Base-by-base conservation (phyloP, 768 basidiomycete genomes). In the Cystofilobasidium bisporidii region DNA sequence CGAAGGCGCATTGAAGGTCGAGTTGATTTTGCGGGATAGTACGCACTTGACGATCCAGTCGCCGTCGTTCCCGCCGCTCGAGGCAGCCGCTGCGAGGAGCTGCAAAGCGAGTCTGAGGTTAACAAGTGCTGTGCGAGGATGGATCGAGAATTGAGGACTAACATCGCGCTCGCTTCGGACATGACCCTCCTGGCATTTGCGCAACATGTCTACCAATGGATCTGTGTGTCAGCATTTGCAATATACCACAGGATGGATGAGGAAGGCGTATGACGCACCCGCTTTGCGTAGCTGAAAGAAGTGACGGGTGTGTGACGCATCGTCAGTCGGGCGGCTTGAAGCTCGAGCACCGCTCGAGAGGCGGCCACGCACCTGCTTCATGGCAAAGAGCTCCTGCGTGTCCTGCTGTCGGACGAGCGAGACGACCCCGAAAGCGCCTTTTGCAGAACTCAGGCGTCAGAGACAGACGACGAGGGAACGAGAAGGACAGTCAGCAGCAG, bases 321-420 rank as follows among this genome's bases (percentile, higher is more conserved):
- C n/a, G n/a, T n/a, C n/a, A n/a, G n/a, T n/a, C n/a, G n/a, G n/a
- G n/a, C n/a, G n/a, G n/a, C n/a, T n/a, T n/a, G n/a, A n/a, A n/a
- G n/a, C n/a, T n/a, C n/a, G n/a, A n/a, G n/a, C n/a, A n/a, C n/a
- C n/a, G n/a, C n/a, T n/a, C n/a, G n/a, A n/a, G n/a, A n/a, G n/a
- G n/a, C n/a, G n/a, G n/a, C n/a, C n/a, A n/a, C 79, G 77, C 75
- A 89, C 88, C 86, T 97, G 89, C 77, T 97, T 99, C 90, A 99
- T 97, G 63, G 92, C 92, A 74, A 86, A 97, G 56, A 97, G 80
- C 69, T 85, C 83, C 22, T 89, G 88, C 5, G 85, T 84, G 30
- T 83, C 81, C 72, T 83, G 83, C 78, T 97, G 91, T 77, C 82
- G 85, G 45, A 96, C 94, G 60, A 99, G 84, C 14, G 87, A 88